phyloP scores from a whole-genome alignment of 805 yeast species.

The Danielia oregonensis region DNA sequence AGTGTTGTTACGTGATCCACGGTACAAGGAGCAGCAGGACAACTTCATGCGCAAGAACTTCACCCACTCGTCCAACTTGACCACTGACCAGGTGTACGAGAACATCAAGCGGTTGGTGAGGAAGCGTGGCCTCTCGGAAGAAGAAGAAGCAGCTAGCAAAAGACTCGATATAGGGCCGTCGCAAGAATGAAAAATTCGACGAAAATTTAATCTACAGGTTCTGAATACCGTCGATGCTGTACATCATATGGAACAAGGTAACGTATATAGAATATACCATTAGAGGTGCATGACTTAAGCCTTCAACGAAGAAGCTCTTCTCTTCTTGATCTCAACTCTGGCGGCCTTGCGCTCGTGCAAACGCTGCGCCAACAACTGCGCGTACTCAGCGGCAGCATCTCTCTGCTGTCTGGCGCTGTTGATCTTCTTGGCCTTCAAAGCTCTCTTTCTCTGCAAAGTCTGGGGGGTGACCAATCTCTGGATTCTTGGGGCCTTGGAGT shows the following conservation, averaged over 20 bases:
- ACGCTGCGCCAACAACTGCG: conserved; percentile 97
- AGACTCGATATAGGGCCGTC: conserved; percentile 3
- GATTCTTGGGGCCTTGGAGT: conserved; percentile 99
- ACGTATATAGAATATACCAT: conserved; percentile 15
- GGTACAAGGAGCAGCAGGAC: conserved; percentile 64
- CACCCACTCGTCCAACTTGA: conserved; percentile 42
- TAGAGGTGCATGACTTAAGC: conserved; percentile 47
- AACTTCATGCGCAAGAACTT: conserved; percentile 57
- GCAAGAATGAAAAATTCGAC: background rate
- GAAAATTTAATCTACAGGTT: no score
- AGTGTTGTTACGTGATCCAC: conserved; percentile 70
- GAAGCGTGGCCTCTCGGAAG: conserved; percentile 18
- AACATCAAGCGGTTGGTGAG: conserved; percentile 51
- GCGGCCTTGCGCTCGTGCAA: conserved; percentile 97
- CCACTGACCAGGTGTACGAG: conserved; percentile 56
- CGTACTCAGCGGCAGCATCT: conserved; percentile 99
- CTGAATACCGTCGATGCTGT: no score
- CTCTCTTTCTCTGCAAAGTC: conserved; percentile 98
- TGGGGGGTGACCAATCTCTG: conserved; percentile 99
- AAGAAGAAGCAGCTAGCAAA: conserved; percentile 9
- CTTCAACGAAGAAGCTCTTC: conserved; percentile 99
- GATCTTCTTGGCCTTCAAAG: conserved; percentile 87
- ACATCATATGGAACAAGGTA: conserved; percentile 19
- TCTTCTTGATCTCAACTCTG: conserved; percentile 97
- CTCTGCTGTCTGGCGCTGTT: conserved; percentile 97